Evolutionary conservation across 2,329 filamentous ascomycete species (phyloP), one percentile per base, ranked within the genome.

Genomic region (Purpureocillium takamizusanense): DNA sequence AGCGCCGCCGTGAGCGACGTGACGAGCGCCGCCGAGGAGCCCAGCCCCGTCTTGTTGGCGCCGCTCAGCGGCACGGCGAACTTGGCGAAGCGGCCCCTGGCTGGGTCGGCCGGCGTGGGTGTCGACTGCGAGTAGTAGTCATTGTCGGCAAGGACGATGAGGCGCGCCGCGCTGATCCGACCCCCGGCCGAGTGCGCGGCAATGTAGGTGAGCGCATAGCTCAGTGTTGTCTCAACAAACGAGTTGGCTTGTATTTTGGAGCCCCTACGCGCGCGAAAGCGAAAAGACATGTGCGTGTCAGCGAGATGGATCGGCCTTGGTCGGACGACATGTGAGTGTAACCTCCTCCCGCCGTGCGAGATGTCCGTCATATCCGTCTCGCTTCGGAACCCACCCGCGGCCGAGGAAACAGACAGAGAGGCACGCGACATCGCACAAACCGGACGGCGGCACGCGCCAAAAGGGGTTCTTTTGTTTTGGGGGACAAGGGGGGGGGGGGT

Each of bases 31-130:
- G 92, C 92, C 1, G 89, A 95, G 10, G 89, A 95, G 42, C 92
- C 92, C 23, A 98, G 77, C 2, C 92, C 92, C 0, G 92, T 98
- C 69, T 98, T 98, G 72, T 95, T 84, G 13, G 90, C 89, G 45
- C 81, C 73, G 41, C 72, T 66, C 28, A 98, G 74, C 6, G 80
- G 76, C 13, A 90, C 81, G 32, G 76, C 73, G 63, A 95, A 95
- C 56, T 81, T 74, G 46, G 78, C 74, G 66, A 97, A 97, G 44
- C 78, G 78, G 13, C 51, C 61, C 42, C 47, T 51, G 55, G 16
- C 15, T 5, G 31, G 15, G 14, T 45, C 37, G 15, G 42, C 37
- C 8, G 37, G 40, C 10, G 50, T 53, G 17, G 53, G 59, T 39
- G 59, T 56, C 14, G 67, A 56, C 40, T 60, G 78, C 4, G 92